Base-by-base conservation (phyloP, 768 basidiomycete genomes). In the Neoboletus subvelutipes region DNA sequence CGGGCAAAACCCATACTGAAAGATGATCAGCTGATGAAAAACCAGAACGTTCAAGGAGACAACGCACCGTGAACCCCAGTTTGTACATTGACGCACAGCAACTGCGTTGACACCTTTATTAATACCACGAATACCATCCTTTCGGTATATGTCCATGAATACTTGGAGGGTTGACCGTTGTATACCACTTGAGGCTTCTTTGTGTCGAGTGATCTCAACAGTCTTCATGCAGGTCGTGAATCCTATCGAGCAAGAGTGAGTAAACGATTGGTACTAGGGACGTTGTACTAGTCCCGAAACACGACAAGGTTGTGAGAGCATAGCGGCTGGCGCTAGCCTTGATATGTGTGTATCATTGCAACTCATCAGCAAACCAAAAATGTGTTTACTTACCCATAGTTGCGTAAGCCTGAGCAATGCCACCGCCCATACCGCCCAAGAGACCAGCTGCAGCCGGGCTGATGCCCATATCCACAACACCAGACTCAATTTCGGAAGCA, bases 211-310 rank as follows among this genome's bases (percentile, higher is more conserved):
- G 63, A 98, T 98, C 75, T 96, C 94, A 60, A 85, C 97, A 22
- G 97, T 99, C 77, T 99, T 99, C 97, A 99, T 99, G 75, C 94
- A 97, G 42, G 96, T 98, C 76, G 94, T 96, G 78, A 98, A 94
- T 65, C 96, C 94, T 97, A 63, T 40, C 53, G 47, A 17, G 42
- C 45, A 36, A 60, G 26, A 40, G 34, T 62, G 39, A 72, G 58
- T 39, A 51, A 57, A 53, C 24, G 0, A 39, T 2, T 56, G 39
- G 31, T 24, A 40, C 10, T 3, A 36, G 15, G 20, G 17, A 26
- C 17, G 18, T 20, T 7, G 50, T 29, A 20, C 59, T 43, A 45
- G 52, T 57, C 58, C 50, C 55, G 52, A 63, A 54, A 60, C 56
- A 64, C 48, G 55, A 39, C 50, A 58, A 52, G 51, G 45, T 50